phyloP scores from a whole-genome alignment of 805 yeast genomes.

The Priceomyces haplophilus region DNA sequence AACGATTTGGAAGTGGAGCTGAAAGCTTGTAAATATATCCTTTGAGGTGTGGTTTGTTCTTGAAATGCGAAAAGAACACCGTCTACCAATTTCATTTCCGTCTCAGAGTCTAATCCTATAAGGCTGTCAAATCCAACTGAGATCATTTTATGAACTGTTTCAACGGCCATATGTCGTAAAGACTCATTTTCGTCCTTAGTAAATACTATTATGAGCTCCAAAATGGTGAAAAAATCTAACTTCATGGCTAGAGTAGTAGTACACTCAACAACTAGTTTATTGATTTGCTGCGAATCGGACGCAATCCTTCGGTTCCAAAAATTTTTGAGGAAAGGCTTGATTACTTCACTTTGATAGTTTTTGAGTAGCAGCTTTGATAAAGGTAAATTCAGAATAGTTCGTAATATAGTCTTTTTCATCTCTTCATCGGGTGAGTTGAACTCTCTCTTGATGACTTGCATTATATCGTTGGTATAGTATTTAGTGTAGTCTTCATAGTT shows the following conservation, averaged over 20 bases:
- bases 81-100: constrained; percentile 70
- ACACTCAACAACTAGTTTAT: constrained; percentile 65
- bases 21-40: constrained; percentile 57
- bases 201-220: constrained; percentile 54
- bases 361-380: constrained; percentile 55
- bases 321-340: constrained; percentile 58
- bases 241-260: constrained; percentile 64
- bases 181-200: constrained; percentile 83
- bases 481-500: constrained; percentile 66
- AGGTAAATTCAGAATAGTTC: constrained; percentile 66
- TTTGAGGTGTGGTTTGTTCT: constrained; percentile 63
- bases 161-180: constrained; percentile 74
- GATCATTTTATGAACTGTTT: constrained; percentile 59
- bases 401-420: constrained; percentile 70
- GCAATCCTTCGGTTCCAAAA: constrained; percentile 88
- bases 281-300: constrained; percentile 51
- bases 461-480: constrained; percentile 72
- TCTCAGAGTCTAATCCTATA: constrained; percentile 56
- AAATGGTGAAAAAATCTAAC: constrained; percentile 59
- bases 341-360: constrained; percentile 47
- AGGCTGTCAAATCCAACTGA: constrained; percentile 30
- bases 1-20: constrained; percentile 61
- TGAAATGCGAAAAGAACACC: constrained; percentile 79
- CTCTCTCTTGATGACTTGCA: constrained; percentile 66
- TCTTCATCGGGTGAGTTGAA: constrained; percentile 83